phyloP scores from a whole-genome alignment of 257 asterid species.

The Ilex aquifolium region DNA sequence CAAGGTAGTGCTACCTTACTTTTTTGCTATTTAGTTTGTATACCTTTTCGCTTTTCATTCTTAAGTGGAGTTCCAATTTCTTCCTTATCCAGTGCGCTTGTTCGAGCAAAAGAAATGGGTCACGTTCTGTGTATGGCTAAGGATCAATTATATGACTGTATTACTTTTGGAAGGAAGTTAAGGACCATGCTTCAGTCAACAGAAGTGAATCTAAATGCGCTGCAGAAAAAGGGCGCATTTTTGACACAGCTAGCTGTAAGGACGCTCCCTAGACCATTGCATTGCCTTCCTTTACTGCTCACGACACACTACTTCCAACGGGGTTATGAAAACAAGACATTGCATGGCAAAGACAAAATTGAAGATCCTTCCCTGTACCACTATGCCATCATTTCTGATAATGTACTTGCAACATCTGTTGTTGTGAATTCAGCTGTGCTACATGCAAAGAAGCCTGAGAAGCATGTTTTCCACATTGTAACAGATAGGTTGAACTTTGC shows the following conservation, averaged over 20 bases:
- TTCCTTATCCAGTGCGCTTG: slow-evolving; percentile 50
- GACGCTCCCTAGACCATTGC: slow-evolving; percentile 90
- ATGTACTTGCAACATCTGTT: slow-evolving; percentile 43
- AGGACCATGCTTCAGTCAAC: slow-evolving; percentile 88
- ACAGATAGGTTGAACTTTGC: slow-evolving; percentile 88
- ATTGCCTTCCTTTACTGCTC: slow-evolving; percentile 78
- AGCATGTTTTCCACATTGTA: slow-evolving; percentile 83
- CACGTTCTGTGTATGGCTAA: slow-evolving; percentile 77
- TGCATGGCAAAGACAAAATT: slow-evolving; percentile 58
- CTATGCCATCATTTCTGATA: slow-evolving; percentile 64
- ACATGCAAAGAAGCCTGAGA: slow-evolving; percentile 79
- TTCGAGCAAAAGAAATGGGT: slow-evolving; percentile 88
- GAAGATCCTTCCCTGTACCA: slow-evolving; percentile 84
- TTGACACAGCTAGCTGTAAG: slow-evolving; percentile 90
- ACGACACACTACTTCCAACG: slow-evolving; percentile 61
- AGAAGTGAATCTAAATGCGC: slow-evolving; percentile 45
- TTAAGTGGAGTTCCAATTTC: slow-evolving; percentile 8
- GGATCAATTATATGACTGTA: slow-evolving; percentile 70
- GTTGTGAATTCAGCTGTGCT: slow-evolving; percentile 49
- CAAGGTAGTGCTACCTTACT: slow-evolving; percentile 47
- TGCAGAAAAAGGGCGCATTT: slow-evolving; percentile 79
- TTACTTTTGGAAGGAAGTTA: slow-evolving; percentile 67
- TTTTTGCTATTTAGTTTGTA: slow-evolving; percentile 8
- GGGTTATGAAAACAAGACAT: slow-evolving; percentile 51
- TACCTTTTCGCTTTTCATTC: slow-evolving; percentile 17